Percentiles rank a stretch among this genome's conserved stretches.
Evolutionary conservation across 495 filamentous ascomycete genomes (phyloP).

Genomic region (Penicillium dipodomyicola): DNA sequence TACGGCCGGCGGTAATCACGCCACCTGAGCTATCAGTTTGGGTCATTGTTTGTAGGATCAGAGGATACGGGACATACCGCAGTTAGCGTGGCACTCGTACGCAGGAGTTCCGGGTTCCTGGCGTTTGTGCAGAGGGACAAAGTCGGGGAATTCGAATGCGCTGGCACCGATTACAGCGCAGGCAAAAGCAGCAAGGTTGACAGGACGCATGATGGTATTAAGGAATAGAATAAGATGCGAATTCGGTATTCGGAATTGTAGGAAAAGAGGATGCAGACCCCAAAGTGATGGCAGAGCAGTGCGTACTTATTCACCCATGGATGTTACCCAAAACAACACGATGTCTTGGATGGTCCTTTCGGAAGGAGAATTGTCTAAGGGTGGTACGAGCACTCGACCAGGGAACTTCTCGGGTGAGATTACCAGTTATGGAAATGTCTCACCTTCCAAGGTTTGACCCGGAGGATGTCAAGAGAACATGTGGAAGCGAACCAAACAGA

Average conservation of each 20-base stretch:
- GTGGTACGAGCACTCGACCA: not conserved
- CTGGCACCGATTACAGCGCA: not conserved
- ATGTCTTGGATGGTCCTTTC: not conserved
- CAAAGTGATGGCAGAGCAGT: not conserved
- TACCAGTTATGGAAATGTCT: not conserved
- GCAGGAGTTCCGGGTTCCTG: slow-evolving; percentile 37
- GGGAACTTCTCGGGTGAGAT: not conserved
- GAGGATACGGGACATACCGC: slow-evolving; percentile 34
- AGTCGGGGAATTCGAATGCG: not conserved
- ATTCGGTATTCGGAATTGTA: not conserved
- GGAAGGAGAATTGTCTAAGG: not conserved
- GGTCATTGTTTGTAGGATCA: not conserved
- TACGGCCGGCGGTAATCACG: slow-evolving; percentile 37
- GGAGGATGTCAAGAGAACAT: not conserved
- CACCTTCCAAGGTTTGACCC: not conserved
- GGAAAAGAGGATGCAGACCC: not conserved
- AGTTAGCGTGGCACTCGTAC: slow-evolving; percentile 51
- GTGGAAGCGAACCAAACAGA: not conserved
- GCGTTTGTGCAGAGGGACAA: slow-evolving; percentile 3
- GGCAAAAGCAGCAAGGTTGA: not conserved
- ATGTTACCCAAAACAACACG: not conserved
- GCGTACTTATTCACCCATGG: not conserved
- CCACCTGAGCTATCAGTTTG: slow-evolving; percentile 30
- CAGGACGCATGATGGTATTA: slow-evolving; percentile 13
- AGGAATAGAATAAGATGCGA: not conserved